A percentile compares a stretch with the other conserved stretches of the same genome.
Conservation (phyloP, 257 asterid genomes). For the Jacaranda copaia region DNA sequence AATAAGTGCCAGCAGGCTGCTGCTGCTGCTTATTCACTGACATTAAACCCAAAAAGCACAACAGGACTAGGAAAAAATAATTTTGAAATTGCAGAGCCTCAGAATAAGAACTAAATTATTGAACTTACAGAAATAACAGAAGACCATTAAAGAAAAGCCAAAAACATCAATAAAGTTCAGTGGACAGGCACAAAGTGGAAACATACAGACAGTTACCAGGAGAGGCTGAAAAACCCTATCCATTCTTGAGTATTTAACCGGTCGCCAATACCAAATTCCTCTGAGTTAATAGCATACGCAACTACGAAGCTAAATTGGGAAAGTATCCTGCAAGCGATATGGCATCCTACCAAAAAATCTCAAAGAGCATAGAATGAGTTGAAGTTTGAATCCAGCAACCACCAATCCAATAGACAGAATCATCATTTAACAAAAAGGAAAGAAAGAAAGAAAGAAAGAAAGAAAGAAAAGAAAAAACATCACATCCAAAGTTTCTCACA, state of each 20-base stretch:
- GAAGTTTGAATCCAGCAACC: slow-evolving; percentile 13
- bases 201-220: slow-evolving; percentile 49
- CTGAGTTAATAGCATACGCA: slow-evolving; percentile 31
- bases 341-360: slow-evolving; percentile 19
- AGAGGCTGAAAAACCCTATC: slow-evolving; percentile 74
- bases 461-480: no score
- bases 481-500: background rate
- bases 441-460: no score
- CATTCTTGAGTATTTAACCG: slow-evolving; percentile 44
- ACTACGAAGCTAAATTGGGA: slow-evolving; percentile 21
- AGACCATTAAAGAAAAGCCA: background rate
- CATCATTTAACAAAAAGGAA: background rate
- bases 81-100: background rate
- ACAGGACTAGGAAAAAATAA: background rate
- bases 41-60: slow-evolving; percentile 8
- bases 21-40: background rate
- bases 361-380: slow-evolving; percentile 24
- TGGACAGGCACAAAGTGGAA: slow-evolving; percentile 7
- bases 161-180: background rate
- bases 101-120: background rate
- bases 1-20: background rate
- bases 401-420: slow-evolving; percentile 6
- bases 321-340: slow-evolving; percentile 14
- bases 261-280: slow-evolving; percentile 24
- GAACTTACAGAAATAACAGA: background rate